These are phyloP conservation scores for Zopfochytrium polystomum DNA, from an alignment of 371 early-diverging fungal species.

Conservation along the genomic window DNA sequence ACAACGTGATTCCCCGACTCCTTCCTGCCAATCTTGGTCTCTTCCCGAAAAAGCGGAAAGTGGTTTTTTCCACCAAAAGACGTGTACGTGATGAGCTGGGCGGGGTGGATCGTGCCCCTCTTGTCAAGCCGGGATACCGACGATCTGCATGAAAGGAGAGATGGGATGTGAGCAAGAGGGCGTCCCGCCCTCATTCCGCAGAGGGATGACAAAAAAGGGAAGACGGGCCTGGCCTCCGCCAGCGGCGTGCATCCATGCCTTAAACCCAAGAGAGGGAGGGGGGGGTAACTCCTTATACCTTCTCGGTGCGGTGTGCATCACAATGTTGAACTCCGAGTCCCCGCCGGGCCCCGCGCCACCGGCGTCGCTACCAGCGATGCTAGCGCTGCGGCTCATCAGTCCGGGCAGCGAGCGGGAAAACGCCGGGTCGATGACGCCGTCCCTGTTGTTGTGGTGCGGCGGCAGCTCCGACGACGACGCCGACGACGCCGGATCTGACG, in stretches of 20 bases:
- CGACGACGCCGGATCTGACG: too few relatives aligned
- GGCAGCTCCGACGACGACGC: too few relatives aligned
- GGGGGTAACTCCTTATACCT: slow-evolving; percentile 4
- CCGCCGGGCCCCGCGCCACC: too few relatives aligned
- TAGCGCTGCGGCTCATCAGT: too few relatives aligned
- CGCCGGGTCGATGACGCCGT: too few relatives aligned
- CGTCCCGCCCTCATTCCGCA: background rate
- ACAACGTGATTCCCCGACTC: slow-evolving; percentile 51
- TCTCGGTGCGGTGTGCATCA: slow-evolving; percentile 14
- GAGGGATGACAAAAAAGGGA: too few relatives aligned
- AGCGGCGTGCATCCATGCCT: background rate
- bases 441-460: too few relatives aligned
- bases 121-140: slow-evolving; percentile 8
- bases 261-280: background rate
- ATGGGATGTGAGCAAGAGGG: background rate
- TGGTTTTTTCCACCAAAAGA: slow-evolving; percentile 40
- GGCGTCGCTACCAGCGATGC: too few relatives aligned
- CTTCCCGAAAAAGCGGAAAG: slow-evolving; percentile 36
- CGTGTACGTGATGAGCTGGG: slow-evolving; percentile 37
- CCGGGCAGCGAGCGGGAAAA: too few relatives aligned
- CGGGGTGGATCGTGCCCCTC: slow-evolving; percentile 24
- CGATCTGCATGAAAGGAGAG: background rate
- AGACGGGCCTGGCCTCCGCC: background rate
- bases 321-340: slow-evolving; percentile 15
- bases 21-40: slow-evolving; percentile 46